Percentiles rank a stretch among this genome's conserved stretches.
phyloP scores from a whole-genome alignment of 139 green algal species.

The Chlorella sp. region DNA sequence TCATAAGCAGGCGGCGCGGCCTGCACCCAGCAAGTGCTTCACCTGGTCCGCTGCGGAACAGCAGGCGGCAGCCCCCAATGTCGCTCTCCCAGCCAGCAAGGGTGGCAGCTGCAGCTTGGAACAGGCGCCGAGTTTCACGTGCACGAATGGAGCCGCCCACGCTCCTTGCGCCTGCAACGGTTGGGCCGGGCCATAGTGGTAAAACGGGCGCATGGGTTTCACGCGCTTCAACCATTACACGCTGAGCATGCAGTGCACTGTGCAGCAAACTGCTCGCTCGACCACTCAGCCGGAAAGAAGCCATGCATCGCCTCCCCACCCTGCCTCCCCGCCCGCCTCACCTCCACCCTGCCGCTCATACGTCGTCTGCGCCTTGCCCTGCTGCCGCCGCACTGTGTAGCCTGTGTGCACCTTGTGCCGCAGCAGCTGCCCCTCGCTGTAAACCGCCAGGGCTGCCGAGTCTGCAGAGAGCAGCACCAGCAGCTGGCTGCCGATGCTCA shows the following conservation, averaged over 20 bases:
- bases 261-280: no score
- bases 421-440: slow-evolving; percentile 10
- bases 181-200: neutral
- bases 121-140: slow-evolving; percentile 28
- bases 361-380: slow-evolving; percentile 39
- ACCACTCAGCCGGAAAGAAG: no score
- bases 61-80: slow-evolving; percentile 5
- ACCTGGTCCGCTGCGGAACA: slow-evolving; percentile 4
- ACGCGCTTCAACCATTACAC: neutral
- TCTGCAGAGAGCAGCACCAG: slow-evolving; percentile 39
- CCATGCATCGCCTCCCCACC: neutral
- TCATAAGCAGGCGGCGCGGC: neutral
- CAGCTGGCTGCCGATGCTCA: slow-evolving; percentile 3
- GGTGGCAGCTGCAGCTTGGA: neutral
- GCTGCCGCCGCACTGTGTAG: slow-evolving; percentile 42
- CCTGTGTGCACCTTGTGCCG: slow-evolving; percentile 39
- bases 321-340: neutral
- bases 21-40: neutral
- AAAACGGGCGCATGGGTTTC: neutral
- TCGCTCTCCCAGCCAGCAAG: slow-evolving; percentile 17
- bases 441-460: slow-evolving; percentile 37
- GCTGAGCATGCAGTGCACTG: neutral
- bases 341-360: slow-evolving; percentile 26
- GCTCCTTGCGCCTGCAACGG: neutral
- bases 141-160: slow-evolving; percentile 8